A percentile compares a stretch with the other conserved stretches of the same genome.
Evolutionary conservation across 768 basidiomycete genomes (phyloP).

Genomic region (Trametopsis cervina): DNA sequence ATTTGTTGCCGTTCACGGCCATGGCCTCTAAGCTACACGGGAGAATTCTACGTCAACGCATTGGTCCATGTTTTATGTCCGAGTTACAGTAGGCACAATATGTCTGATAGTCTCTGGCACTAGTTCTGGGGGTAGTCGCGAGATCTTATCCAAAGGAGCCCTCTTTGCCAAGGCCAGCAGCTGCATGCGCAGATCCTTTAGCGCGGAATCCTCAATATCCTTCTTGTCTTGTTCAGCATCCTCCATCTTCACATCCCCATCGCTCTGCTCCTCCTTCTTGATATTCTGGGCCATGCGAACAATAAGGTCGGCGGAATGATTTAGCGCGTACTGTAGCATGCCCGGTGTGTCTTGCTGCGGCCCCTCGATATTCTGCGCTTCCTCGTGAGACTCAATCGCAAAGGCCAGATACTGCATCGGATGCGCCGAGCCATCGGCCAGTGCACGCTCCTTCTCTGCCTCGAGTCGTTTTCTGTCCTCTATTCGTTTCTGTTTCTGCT

Average conservation of each 20-base stretch:
- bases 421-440: conserved; percentile 26
- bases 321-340: conserved; percentile 50
- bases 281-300: conserved; percentile 26
- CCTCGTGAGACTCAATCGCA: conserved; percentile 24
- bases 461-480: conserved; percentile 25
- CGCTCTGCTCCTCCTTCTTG: conserved; percentile 1
- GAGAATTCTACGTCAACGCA: too few species aligned
- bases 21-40: too few species aligned
- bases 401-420: conserved; percentile 24
- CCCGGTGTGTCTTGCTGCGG: conserved; percentile 12
- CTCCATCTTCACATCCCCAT: conserved; percentile 8
- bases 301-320: conserved; percentile 49
- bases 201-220: conserved; percentile 47
- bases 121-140: conserved; percentile 52
- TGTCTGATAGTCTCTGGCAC: conserved; percentile 60
- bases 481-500: conserved; percentile 22
- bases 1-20: too few species aligned
- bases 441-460: conserved; percentile 17
- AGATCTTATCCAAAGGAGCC: conserved; percentile 68
- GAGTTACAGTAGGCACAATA: conserved; percentile 52
- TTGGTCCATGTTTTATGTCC: too few species aligned
- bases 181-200: conserved; percentile 62
- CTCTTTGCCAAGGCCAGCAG: conserved; percentile 72
- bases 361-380: conserved; percentile 18
- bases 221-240: conserved; percentile 24